Conservation (phyloP, 2,329 filamentous ascomycete species). For the Alternaria sp. region DNA sequence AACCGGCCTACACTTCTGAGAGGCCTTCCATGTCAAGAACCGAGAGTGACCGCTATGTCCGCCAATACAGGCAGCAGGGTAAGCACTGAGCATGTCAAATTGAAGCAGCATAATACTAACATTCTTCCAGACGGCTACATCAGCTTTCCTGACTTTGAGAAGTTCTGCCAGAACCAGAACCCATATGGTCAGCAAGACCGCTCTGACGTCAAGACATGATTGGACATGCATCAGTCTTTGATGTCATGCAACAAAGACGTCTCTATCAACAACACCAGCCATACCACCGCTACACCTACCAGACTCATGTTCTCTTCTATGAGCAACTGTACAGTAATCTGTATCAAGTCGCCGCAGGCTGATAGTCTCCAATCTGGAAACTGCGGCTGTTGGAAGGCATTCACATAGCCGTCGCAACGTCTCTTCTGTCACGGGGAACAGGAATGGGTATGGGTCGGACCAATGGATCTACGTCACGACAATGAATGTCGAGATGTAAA, state of each 20-base stretch:
- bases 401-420: not conserved
- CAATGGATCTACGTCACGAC: slow-evolving; percentile 7
- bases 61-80: slow-evolving; percentile 47
- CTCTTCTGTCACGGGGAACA: not conserved
- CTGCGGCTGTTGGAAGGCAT: not conserved
- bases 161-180: slow-evolving; percentile 58
- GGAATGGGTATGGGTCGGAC: not conserved
- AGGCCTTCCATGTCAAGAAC: slow-evolving; percentile 44
- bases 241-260: slow-evolving; percentile 7
- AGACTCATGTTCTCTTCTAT: slow-evolving; percentile 1
- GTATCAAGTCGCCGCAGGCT: not conserved
- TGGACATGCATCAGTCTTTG: slow-evolving; percentile 1
- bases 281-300: slow-evolving; percentile 11
- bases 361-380: not conserved
- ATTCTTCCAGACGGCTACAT: slow-evolving; percentile 63
- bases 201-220: slow-evolving; percentile 44
- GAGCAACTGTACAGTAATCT: not conserved
- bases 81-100: slow-evolving; percentile 19
- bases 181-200: slow-evolving; percentile 39
- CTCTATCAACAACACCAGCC: slow-evolving; percentile 9
- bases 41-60: slow-evolving; percentile 48
- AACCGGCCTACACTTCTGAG: slow-evolving; percentile 33
- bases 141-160: slow-evolving; percentile 76
- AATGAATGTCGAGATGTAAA: slow-evolving; percentile 7
- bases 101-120: slow-evolving; percentile 21